Conservation (phyloP, 352 stramenopile genomes). For the Phytophthora melonis region DNA sequence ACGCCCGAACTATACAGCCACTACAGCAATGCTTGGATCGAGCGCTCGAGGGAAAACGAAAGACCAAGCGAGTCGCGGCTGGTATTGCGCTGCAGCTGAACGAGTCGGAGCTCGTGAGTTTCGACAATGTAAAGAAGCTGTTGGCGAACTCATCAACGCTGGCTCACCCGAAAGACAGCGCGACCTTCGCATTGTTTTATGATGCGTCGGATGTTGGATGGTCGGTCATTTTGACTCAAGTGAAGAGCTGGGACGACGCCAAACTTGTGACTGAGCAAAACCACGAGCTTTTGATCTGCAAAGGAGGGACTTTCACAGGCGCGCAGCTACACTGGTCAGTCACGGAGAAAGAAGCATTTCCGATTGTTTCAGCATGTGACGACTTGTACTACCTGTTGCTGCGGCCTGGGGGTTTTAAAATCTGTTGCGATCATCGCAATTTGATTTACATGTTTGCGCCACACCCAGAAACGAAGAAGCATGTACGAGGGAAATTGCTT, state of each 20-base stretch:
- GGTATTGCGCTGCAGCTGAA: background rate
- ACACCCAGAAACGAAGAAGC: too few species aligned
- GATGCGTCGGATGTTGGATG: conserved; percentile 8
- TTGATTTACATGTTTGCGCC: conserved; percentile 14
- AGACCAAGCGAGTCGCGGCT: conserved; percentile 2
- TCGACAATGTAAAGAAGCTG: conserved; percentile 6
- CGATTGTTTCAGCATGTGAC: too few species aligned
- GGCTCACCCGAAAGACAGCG: conserved; percentile 6
- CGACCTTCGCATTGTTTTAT: background rate
- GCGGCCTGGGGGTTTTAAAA: conserved; percentile 7
- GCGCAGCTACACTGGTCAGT: too few species aligned
- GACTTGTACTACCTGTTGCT: background rate
- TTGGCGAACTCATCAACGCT: conserved; percentile 3
- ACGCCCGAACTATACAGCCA: conserved; percentile 5
- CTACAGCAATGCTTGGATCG: conserved; percentile 8
- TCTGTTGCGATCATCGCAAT: conserved; percentile 8
- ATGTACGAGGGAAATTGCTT: too few species aligned
- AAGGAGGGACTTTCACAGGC: too few species aligned
- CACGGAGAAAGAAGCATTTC: too few species aligned
- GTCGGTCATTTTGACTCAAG: conserved; percentile 16
- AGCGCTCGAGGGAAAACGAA: conserved; percentile 1
- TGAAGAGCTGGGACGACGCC: too few species aligned
- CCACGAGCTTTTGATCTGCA: too few species aligned
- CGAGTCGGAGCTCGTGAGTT: background rate
- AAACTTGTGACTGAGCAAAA: too few species aligned